A percentile compares a stretch with the other conserved stretches of the same genome.
These are phyloP conservation scores for Eucalyptus cladocalyx DNA, from an alignment of 345 rosid species.

Conservation along the genomic window DNA sequence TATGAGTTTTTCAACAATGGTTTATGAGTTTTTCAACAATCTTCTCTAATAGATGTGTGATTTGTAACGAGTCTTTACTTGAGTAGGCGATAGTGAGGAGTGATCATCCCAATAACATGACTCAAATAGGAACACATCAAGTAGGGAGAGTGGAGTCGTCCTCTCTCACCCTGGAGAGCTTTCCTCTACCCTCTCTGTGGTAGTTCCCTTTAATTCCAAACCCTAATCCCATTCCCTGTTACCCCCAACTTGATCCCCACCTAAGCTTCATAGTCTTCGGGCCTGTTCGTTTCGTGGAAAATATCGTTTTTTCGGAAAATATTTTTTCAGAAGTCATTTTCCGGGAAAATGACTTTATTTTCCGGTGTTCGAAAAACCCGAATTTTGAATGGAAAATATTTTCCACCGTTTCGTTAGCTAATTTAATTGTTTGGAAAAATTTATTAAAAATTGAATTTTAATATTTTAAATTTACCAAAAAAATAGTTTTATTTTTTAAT, in stretches of 20 bases:
- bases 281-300: rapidly evolving
- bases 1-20: rapidly evolving
- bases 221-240: neutral
- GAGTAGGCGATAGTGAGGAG: neutral
- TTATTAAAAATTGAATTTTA: too few relatives aligned
- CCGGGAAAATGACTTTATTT: too few relatives aligned
- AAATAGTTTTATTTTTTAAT: too few relatives aligned
- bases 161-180: too few relatives aligned
- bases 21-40: too few relatives aligned
- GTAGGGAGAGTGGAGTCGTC: neutral
- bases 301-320: rapidly evolving
- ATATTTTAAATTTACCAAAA: too few relatives aligned
- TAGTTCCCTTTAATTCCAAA: neutral
- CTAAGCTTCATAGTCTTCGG: neutral
- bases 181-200: neutral
- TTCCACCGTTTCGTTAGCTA: too few relatives aligned
- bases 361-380: rapidly evolving
- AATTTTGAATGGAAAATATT: too few relatives aligned
- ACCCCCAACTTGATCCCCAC: neutral
- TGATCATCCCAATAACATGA: neutral
- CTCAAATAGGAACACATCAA: neutral
- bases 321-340: rapidly evolving
- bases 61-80: too few relatives aligned
- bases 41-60: neutral
- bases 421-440: too few relatives aligned